Conservation (phyloP, 2,329 filamentous ascomycete genomes). For the Plenodomus biglobosus region DNA sequence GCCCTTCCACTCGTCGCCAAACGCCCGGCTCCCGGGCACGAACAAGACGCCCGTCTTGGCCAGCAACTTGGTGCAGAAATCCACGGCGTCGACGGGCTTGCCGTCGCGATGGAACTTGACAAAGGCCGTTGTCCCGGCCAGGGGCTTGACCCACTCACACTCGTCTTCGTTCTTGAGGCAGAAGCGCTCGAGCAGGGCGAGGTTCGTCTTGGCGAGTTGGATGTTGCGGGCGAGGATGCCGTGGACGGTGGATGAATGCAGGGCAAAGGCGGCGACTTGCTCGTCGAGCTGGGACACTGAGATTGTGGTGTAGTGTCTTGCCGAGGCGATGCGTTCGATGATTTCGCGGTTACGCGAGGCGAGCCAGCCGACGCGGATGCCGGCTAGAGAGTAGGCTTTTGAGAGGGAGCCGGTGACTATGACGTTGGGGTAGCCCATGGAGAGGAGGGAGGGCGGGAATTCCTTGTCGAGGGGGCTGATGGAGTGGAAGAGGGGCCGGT, state of each 20-base stretch:
- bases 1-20: slow-evolving; percentile 70
- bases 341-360: slow-evolving; percentile 65
- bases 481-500: slow-evolving; percentile 78
- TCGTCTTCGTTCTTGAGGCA: slow-evolving; percentile 64
- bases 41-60: slow-evolving; percentile 72
- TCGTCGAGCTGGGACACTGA: slow-evolving; percentile 83
- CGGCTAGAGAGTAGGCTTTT: slow-evolving; percentile 81
- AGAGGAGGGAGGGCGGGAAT: slow-evolving; percentile 68
- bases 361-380: slow-evolving; percentile 81
- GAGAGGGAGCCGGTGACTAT: slow-evolving; percentile 80
- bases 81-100: slow-evolving; percentile 68
- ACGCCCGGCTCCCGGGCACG: slow-evolving; percentile 71
- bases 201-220: slow-evolving; percentile 66
- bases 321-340: slow-evolving; percentile 63
- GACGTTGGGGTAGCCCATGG: slow-evolving; percentile 69
- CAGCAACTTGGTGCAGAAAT: slow-evolving; percentile 69
- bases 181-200: slow-evolving; percentile 67
- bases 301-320: slow-evolving; percentile 82
- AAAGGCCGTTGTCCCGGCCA: slow-evolving; percentile 78
- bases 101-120: slow-evolving; percentile 66
- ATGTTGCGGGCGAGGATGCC: slow-evolving; percentile 65
- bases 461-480: slow-evolving; percentile 56
- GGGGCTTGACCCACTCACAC: slow-evolving; percentile 72
- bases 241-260: slow-evolving; percentile 66
- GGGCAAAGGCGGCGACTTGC: slow-evolving; percentile 72